Percentiles rank a stretch among this genome's conserved stretches.
Conservation (phyloP, 2,329 filamentous ascomycete genomes). For the Dactylellina sp. region DNA sequence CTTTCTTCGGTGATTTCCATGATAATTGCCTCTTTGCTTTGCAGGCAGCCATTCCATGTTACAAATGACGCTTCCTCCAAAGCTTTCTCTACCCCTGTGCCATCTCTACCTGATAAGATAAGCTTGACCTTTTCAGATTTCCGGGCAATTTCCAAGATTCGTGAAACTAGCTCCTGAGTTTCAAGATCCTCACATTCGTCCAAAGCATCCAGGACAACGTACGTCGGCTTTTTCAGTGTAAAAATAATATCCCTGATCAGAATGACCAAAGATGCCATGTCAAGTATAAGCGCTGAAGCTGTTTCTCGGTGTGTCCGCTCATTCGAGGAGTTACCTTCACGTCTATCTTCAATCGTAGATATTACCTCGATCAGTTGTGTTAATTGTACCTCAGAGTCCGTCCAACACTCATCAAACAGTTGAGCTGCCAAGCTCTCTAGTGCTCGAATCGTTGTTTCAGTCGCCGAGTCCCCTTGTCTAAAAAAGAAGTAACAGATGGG, state of each 20-base stretch:
- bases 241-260: conserved; percentile 24
- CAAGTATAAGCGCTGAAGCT: conserved; percentile 10
- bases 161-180: conserved; percentile 11
- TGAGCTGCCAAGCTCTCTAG: conserved; percentile 38
- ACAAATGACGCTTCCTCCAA: neutral
- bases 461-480: conserved; percentile 51
- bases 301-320: conserved; percentile 5
- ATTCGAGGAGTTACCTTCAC: neutral
- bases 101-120: conserved; percentile 15
- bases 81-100: conserved; percentile 1
- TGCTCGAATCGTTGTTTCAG: conserved; percentile 27
- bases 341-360: conserved; percentile 22
- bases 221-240: conserved; percentile 30
- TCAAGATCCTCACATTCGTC: conserved; percentile 51
- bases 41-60: neutral
- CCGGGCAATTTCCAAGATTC: conserved; percentile 21
- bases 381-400: conserved; percentile 28
- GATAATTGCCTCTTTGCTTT: neutral
- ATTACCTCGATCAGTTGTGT: conserved; percentile 8
- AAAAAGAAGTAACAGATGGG: conserved; percentile 48
- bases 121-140: conserved; percentile 1
- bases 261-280: conserved; percentile 26
- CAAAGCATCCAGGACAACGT: conserved; percentile 37
- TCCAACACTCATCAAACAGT: conserved; percentile 46
- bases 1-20: conserved; percentile 18